A percentile compares a stretch with the other conserved stretches of the same genome.
Conservation (phyloP, 768 basidiomycete genomes). For the Punctularia strigosozonata region DNA sequence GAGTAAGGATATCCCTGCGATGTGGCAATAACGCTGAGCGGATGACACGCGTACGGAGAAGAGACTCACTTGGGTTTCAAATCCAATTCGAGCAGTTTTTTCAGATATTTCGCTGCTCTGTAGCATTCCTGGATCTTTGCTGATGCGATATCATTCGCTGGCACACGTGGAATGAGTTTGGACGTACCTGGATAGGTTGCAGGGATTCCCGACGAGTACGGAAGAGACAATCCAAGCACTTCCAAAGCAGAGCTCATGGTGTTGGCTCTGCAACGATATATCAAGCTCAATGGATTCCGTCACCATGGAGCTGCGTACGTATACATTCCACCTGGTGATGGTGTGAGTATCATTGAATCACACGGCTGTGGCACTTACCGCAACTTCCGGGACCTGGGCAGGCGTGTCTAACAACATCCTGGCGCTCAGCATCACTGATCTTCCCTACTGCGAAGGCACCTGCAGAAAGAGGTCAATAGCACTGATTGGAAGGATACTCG, state of each 20-base stretch:
- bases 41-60: not conserved
- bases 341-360: too few relatives aligned
- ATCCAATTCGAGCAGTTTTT: conserved; percentile 60
- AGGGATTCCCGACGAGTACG: conserved; percentile 71
- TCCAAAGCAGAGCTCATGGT: conserved; percentile 84
- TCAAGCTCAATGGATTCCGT: not conserved
- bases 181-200: conserved; percentile 54
- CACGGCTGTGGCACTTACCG: too few relatives aligned
- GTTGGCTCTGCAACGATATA: conserved; percentile 42
- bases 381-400: conserved; percentile 81
- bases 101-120: conserved; percentile 68
- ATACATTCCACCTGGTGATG: conserved; percentile 87
- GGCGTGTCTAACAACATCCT: conserved; percentile 77
- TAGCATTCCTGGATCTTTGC: conserved; percentile 79
- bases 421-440: conserved; percentile 68
- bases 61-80: conserved; percentile 58
- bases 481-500: not conserved
- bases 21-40: not conserved
- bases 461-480: conserved; percentile 14
- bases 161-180: not conserved
- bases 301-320: conserved; percentile 31
- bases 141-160: conserved; percentile 12
- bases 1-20: conserved; percentile 50
- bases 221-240: conserved; percentile 76
- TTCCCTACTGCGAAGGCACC: conserved; percentile 68